phyloP scores from a whole-genome alignment of 1,284 basidiomycete genomes.

The Microbotryum lychnidis-dioicae region DNA sequence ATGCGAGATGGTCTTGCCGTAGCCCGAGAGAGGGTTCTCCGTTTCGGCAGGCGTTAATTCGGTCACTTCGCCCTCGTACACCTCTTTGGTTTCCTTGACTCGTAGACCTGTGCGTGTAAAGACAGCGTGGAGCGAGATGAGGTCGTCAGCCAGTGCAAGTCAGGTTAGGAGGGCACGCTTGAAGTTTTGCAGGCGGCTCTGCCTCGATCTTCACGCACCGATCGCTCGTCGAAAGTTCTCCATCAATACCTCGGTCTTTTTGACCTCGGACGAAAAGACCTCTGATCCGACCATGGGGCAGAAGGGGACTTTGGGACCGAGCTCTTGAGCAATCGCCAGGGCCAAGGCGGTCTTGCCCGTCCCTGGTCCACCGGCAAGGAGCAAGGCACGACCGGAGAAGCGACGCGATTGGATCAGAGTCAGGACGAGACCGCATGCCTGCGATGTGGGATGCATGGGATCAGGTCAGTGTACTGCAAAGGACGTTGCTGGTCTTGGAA shows the following conservation, averaged over 20 bases:
- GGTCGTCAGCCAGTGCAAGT: background rate
- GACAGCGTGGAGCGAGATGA: background rate
- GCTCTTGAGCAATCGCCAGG: conserved; percentile 84
- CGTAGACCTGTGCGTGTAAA: conserved; percentile 58
- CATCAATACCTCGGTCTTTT: conserved; percentile 98
- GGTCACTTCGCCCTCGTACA: conserved; percentile 97
- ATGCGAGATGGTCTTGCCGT: conserved; percentile 97
- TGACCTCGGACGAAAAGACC: conserved; percentile 94
- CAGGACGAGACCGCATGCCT: conserved; percentile 87
- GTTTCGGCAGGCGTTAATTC: conserved; percentile 92
- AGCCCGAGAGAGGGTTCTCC: conserved; percentile 90
- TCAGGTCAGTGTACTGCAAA: background rate
- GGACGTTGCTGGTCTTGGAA: background rate
- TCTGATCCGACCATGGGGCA: conserved; percentile 98
- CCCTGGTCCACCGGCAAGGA: conserved; percentile 82
- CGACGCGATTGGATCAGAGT: conserved; percentile 81
- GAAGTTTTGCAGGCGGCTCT: background rate
- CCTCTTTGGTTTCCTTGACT: conserved; percentile 98
- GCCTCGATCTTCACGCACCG: conserved; percentile 50
- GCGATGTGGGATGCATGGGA: background rate
- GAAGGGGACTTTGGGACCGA: conserved; percentile 91
- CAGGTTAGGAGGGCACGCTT: background rate
- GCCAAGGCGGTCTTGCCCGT: conserved; percentile 95
- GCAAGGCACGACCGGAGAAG: conserved; percentile 80
- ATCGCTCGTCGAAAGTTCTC: conserved; percentile 93